These are phyloP conservation scores for Dryas drummondii DNA, from an alignment of 306 rosid genomes.

Conservation along the genomic window DNA sequence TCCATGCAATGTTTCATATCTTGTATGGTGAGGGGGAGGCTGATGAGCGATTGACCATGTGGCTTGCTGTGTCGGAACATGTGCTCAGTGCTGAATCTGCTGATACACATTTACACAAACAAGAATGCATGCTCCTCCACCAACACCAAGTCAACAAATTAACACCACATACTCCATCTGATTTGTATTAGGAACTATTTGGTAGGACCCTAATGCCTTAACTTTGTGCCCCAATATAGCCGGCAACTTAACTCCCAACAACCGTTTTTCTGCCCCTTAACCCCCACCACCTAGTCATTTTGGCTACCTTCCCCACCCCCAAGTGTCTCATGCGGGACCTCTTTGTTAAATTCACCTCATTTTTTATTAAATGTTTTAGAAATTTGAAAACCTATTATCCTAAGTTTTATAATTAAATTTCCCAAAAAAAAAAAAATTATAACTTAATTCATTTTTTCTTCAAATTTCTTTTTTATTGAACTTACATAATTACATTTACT, in stretches of 20 bases:
- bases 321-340: conserved; percentile 26
- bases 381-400: too few relatives aligned
- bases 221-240: conserved; percentile 54
- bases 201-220: conserved; percentile 49
- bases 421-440: too few relatives aligned
- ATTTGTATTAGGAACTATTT: background rate
- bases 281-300: conserved; percentile 37
- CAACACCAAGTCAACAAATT: conserved; percentile 10
- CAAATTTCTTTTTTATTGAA: too few relatives aligned
- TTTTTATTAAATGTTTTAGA: too few relatives aligned
- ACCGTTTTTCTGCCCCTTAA: conserved; percentile 42
- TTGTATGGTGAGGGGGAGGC: too few relatives aligned
- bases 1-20: too few relatives aligned
- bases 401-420: too few relatives aligned
- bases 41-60: too few relatives aligned
- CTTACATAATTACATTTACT: too few relatives aligned
- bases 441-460: too few relatives aligned
- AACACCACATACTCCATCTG: background rate
- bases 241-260: conserved; percentile 43
- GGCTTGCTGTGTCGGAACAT: background rate
- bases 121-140: conserved; percentile 11
- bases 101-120: background rate
- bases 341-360: background rate
- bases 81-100: background rate
- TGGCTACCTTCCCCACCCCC: conserved; percentile 31